Evolutionary conservation across 306 rosid species (phyloP).

Genomic region (Fragaria ananassa): DNA sequence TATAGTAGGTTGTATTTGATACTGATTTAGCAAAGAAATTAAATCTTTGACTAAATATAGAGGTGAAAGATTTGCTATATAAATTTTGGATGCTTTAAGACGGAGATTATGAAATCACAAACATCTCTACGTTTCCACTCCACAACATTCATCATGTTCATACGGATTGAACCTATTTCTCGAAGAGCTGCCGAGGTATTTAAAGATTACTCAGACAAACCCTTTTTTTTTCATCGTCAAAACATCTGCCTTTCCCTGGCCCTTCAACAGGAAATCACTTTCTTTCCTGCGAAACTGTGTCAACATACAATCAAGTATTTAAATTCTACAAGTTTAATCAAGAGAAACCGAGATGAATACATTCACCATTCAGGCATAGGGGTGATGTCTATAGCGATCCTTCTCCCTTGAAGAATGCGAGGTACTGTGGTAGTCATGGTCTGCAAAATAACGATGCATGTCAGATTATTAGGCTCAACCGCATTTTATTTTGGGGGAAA

Average conservation of each 20-base stretch:
- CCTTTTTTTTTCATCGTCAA: not conserved
- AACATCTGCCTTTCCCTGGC: not conserved
- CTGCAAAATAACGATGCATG: constrained; percentile 36
- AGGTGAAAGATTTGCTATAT: no score
- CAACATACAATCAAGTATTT: not conserved
- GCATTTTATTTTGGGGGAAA: not conserved
- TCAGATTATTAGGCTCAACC: constrained; percentile 10
- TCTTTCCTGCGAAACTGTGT: not conserved
- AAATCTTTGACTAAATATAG: no score
- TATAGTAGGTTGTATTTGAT: no score
- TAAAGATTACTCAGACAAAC: not conserved
- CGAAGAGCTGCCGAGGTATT: not conserved
- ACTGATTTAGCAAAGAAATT: no score
- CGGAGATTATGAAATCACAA: no score
- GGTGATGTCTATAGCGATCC: constrained; percentile 85
- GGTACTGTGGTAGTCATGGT: constrained; percentile 62
- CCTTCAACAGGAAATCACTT: not conserved
- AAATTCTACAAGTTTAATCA: not conserved
- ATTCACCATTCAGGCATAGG: constrained; percentile 33
- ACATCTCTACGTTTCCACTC: no score
- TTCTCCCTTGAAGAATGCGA: constrained; percentile 83
- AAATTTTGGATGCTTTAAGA: no score
- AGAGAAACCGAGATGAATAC: not conserved
- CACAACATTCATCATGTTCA: no score
- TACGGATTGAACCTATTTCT: no score